These are phyloP conservation scores for Calendula officinalis DNA, from an alignment of 129 eudicot genomes.

Conservation along the genomic window DNA sequence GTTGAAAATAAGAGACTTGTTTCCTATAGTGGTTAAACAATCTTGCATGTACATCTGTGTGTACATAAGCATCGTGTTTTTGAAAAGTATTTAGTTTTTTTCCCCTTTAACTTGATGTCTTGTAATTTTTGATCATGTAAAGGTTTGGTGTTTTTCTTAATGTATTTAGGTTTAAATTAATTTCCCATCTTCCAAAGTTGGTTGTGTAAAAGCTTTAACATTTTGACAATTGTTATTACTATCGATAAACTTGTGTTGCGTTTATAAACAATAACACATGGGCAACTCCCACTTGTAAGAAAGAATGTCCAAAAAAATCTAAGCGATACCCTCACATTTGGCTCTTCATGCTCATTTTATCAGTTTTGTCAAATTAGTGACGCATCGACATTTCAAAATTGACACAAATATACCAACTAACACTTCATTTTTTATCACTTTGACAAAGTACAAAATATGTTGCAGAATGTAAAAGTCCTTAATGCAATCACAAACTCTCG, in stretches of 20 bases:
- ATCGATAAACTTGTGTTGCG: background rate
- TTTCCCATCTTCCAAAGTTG: background rate
- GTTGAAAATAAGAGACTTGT: slow-evolving; percentile 15
- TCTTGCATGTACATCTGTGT: slow-evolving; percentile 14
- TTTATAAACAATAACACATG: too few species aligned
- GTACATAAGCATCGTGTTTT: slow-evolving; percentile 12
- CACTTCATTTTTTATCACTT: too few species aligned
- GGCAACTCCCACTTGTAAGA: too few species aligned
- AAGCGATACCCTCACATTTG: too few species aligned
- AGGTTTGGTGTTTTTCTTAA: background rate
- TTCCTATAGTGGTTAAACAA: slow-evolving; percentile 19
- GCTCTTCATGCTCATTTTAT: too few species aligned
- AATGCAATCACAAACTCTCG: too few species aligned
- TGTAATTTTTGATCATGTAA: slow-evolving; percentile 11
- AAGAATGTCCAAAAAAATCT: too few species aligned
- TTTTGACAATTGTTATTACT: background rate
- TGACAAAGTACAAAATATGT: too few species aligned
- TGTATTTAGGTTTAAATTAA: background rate
- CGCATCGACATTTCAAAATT: too few species aligned
- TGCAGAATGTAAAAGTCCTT: too few species aligned
- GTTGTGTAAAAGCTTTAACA: background rate
- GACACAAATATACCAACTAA: too few species aligned
- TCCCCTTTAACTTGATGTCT: background rate
- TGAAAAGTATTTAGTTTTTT: background rate
- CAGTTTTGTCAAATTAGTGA: too few species aligned